Conservation (phyloP, 352 stramenopile species). For the Globisporangium alternatum region DNA sequence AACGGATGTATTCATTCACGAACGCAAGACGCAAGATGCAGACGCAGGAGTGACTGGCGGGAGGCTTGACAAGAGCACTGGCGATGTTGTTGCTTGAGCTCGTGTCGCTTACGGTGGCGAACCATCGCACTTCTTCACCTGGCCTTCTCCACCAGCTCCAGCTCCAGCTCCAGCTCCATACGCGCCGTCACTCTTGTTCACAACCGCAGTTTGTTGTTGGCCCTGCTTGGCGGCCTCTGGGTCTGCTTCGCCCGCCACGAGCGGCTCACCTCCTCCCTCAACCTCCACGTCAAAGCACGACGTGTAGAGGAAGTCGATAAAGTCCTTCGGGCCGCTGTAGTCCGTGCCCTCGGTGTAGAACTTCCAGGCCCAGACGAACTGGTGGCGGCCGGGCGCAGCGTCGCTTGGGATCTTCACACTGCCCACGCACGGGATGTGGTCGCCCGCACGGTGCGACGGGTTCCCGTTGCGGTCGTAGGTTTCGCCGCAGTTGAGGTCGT, state of each 20-base stretch:
- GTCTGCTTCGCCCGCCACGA: not conserved
- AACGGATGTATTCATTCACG: no score
- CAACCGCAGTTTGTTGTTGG: not conserved
- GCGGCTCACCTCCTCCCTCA: not conserved
- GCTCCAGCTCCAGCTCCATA: not conserved
- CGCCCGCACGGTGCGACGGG: constrained; percentile 22
- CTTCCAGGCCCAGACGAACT: constrained; percentile 42
- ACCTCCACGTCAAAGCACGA: constrained; percentile 19
- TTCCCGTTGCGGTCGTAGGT: constrained; percentile 8
- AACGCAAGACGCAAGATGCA: no score
- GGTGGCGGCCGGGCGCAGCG: constrained; percentile 21
- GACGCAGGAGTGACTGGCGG: no score
- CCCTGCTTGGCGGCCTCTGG: not conserved
- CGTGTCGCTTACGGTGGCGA: not conserved
- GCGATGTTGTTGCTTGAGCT: no score
- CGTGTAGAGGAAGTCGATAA: constrained; percentile 14
- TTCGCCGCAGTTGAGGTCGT: constrained; percentile 37
- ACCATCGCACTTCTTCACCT: not conserved
- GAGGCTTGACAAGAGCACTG: no score
- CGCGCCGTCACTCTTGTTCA: not conserved
- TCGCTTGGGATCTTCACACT: constrained; percentile 26
- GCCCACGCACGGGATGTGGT: constrained; percentile 30
- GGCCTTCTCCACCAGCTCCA: not conserved
- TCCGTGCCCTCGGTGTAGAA: constrained; percentile 16
- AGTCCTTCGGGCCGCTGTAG: constrained; percentile 3